phyloP scores from a whole-genome alignment of 108 stramenopile species.

The Pseudonitzschia multiseries region DNA sequence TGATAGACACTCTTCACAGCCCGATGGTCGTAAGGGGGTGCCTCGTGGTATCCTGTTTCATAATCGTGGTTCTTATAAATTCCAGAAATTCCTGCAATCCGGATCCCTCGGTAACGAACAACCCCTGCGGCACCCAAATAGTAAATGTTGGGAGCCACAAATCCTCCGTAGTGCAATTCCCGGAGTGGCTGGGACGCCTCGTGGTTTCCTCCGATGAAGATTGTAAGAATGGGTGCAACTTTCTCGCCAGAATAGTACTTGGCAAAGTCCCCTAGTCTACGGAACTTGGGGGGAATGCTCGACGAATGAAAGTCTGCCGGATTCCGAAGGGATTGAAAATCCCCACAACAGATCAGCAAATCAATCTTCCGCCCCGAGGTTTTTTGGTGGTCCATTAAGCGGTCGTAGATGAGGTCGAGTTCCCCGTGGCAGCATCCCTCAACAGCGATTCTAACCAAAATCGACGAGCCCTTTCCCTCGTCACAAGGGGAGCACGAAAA shows the following conservation, averaged over 20 bases:
- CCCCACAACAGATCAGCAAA: conserved; percentile 96
- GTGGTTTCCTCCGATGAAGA: conserved; percentile 99
- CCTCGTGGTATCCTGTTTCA: conserved; percentile 52
- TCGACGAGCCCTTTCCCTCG: not conserved
- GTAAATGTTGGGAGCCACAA: conserved; percentile 99
- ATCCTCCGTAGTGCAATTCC: conserved; percentile 96
- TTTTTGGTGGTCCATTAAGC: conserved; percentile 49
- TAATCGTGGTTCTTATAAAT: conserved; percentile 92
- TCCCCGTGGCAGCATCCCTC: conserved; percentile 99
- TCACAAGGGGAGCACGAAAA: conserved; percentile 23
- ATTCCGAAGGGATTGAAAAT: conserved; percentile 95
- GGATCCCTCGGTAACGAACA: conserved; percentile 79
- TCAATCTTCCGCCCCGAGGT: conserved; percentile 62
- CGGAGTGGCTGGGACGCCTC: conserved; percentile 94
- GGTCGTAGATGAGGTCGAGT: conserved; percentile 91
- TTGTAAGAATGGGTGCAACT: conserved; percentile 86
- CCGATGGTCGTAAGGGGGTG: conserved; percentile 55
- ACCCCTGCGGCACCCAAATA: conserved; percentile 94
- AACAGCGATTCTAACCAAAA: conserved; percentile 73
- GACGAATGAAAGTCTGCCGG: conserved; percentile 80
- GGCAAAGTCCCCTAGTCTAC: conserved; percentile 82
- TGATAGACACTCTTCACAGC: conserved; percentile 92
- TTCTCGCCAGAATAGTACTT: conserved; percentile 90
- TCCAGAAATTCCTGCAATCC: conserved; percentile 95
- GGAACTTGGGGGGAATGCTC: conserved; percentile 93